phyloP scores from a whole-genome alignment of 176 grass and related monocot genomes.

The Aegilops longissima region DNA sequence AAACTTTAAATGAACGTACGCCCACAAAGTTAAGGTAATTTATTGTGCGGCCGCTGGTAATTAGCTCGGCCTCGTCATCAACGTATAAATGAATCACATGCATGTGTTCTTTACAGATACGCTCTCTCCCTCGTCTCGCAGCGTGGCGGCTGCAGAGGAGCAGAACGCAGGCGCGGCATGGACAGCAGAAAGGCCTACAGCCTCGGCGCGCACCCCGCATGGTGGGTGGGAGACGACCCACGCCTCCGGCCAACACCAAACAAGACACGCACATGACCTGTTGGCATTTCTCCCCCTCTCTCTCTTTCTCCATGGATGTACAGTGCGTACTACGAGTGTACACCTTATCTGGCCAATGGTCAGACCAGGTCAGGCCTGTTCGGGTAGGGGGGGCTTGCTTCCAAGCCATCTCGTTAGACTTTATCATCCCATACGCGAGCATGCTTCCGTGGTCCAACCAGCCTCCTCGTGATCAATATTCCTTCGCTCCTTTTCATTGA shows the following conservation, averaged over 20 bases:
- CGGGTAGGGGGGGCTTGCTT: background rate
- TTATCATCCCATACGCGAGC: constrained; percentile 12
- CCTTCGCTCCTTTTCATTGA: background rate
- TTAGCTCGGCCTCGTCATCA: background rate
- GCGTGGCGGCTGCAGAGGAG: background rate
- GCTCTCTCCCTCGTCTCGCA: background rate
- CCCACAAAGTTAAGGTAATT: background rate
- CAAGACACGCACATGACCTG: constrained; percentile 35
- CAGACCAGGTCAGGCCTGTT: constrained; percentile 27
- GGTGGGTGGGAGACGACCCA: constrained; percentile 16
- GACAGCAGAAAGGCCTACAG: background rate
- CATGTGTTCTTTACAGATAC: background rate
- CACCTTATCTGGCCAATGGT: background rate
- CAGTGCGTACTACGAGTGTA: background rate
- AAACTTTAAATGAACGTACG: background rate
- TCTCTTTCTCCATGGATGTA: background rate
- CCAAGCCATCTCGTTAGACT: constrained; percentile 26
- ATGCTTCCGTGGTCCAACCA: constrained; percentile 20
- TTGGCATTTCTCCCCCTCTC: background rate
- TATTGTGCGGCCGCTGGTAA: background rate
- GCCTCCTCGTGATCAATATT: background rate
- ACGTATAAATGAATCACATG: background rate
- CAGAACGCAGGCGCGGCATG: background rate
- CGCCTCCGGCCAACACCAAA: background rate
- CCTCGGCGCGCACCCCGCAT: background rate